phyloP scores from a whole-genome alignment of 805 yeast species.

The Metschnikowia gruessii region DNA sequence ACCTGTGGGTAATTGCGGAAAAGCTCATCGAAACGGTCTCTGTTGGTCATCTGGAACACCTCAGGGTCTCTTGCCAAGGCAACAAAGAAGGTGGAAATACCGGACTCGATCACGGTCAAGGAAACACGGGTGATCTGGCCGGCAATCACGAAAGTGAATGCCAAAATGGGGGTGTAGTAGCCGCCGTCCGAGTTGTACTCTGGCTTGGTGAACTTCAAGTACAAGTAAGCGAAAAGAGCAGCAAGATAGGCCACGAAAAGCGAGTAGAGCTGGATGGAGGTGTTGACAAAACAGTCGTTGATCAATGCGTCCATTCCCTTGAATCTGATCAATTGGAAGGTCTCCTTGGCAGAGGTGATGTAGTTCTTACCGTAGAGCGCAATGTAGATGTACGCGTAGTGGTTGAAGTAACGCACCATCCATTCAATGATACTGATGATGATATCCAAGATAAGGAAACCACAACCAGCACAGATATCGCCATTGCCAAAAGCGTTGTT shows the following conservation, averaged over 20 bases:
- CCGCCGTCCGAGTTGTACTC: conserved; percentile 56
- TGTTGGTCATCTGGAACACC: conserved; percentile 69
- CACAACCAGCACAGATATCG: conserved; percentile 51
- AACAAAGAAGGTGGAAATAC: conserved; percentile 79
- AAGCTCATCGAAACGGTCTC: conserved; percentile 60
- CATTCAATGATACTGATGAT: conserved; percentile 68
- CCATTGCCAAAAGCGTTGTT: conserved; percentile 51
- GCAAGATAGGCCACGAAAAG: conserved; percentile 62
- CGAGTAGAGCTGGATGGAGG: conserved; percentile 75
- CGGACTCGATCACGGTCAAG: conserved; percentile 73
- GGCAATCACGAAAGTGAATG: conserved; percentile 69
- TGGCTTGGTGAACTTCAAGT: conserved; percentile 65
- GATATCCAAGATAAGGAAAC: conserved; percentile 54
- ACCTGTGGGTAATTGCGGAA: conserved; percentile 69
- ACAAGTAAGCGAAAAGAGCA: conserved; percentile 62
- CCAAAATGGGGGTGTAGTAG: conserved; percentile 70
- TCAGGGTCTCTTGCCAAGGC: conserved; percentile 86
- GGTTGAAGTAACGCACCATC: conserved; percentile 82
- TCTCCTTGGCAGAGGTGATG: conserved; percentile 71
- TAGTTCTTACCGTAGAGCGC: conserved; percentile 86
- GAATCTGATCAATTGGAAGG: conserved; percentile 71
- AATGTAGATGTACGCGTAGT: conserved; percentile 82
- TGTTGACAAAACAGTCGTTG: conserved; percentile 77
- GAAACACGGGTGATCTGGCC: conserved; percentile 73
- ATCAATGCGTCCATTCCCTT: conserved; percentile 84